Evolutionary conservation across 2,329 filamentous ascomycete genomes (phyloP).

Genomic region (Alternaria sp.): DNA sequence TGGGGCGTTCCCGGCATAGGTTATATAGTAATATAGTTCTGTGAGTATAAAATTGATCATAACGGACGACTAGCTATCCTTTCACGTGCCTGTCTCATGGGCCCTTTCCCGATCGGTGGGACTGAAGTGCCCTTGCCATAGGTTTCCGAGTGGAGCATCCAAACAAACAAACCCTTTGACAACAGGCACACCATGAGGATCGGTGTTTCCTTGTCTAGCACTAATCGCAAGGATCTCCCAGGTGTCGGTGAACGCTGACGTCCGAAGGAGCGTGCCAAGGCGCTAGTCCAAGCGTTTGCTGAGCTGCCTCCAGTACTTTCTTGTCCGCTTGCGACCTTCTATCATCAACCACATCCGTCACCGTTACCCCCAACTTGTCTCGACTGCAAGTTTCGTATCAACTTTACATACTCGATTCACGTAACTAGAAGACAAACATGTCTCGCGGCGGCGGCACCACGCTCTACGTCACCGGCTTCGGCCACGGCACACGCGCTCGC

Average conservation of each 20-base stretch:
- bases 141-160: background rate
- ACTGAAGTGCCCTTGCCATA: background rate
- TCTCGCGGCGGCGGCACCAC: conserved; percentile 92
- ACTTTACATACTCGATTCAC: conserved; percentile 11
- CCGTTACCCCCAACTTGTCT: conserved; percentile 18
- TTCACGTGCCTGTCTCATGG: background rate
- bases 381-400: conserved; percentile 22
- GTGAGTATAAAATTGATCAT: background rate
- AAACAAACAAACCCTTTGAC: background rate
- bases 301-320: conserved; percentile 19
- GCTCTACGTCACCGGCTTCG: conserved; percentile 98
- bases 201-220: background rate
- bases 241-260: conserved; percentile 7
- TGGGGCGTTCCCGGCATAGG: conserved; percentile 10
- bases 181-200: background rate
- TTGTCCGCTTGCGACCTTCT: conserved; percentile 17
- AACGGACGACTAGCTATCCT: background rate
- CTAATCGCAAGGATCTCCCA: background rate
- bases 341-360: conserved; percentile 25
- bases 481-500: conserved; percentile 97
- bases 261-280: conserved; percentile 15
- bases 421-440: conserved; percentile 62
- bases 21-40: background rate
- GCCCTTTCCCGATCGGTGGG: background rate
- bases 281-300: conserved; percentile 18